Base-by-base conservation (phyloP, 2,329 filamentous ascomycete genomes). In the Thelonectria blattea region DNA sequence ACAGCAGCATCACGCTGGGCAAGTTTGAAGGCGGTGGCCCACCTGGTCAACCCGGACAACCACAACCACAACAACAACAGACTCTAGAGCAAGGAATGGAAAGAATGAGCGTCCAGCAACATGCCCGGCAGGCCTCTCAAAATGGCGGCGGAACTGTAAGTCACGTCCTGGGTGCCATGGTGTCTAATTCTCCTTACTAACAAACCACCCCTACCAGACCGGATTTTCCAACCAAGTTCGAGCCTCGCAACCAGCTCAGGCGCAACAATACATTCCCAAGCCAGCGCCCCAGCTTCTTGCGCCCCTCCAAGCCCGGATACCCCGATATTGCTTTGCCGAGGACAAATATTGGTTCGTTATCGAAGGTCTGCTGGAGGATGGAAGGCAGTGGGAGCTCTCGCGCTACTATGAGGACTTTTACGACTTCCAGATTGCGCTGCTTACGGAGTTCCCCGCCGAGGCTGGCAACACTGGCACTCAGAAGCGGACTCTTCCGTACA, bases 311-410 rank as follows among this genome's bases (percentile, higher is more conserved):
- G 95, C 94, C 12, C 90, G 88, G 53, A 96, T 98, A 68, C 93
- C 94, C 15, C 86, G 92, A 63, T 98, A 97, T 79, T 96, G 92
- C 75, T 98, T 96, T 72, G 92, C 93, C 61, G 94, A 98, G 73
- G 93, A 97, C 69, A 97, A 97, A 75, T 98, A 98, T 77, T 98
- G 95, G 92, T 99, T 98, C 72, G 91, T 97, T 56, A 94, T 99
- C 60, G 93, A 97, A 75, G 92, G 91, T 22, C 85, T 89, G 70
- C 86, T 98, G 76, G 92, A 97, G 72, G 93, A 98, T 73, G 93
- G 93, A 49, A 86, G 91, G 48, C 89, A 91, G 72, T 98, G 93
- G 93, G 93, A 97, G 74, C 80, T 99, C 51, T 94, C 92, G 41
- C 88, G 95, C 64, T 95, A 96, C 73, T 99, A 99, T 73, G 93